Evolutionary conservation across 352 stramenopile species (phyloP), one percentile per base, ranked within the genome.

Genomic region (Globisporangium ultimum): DNA sequence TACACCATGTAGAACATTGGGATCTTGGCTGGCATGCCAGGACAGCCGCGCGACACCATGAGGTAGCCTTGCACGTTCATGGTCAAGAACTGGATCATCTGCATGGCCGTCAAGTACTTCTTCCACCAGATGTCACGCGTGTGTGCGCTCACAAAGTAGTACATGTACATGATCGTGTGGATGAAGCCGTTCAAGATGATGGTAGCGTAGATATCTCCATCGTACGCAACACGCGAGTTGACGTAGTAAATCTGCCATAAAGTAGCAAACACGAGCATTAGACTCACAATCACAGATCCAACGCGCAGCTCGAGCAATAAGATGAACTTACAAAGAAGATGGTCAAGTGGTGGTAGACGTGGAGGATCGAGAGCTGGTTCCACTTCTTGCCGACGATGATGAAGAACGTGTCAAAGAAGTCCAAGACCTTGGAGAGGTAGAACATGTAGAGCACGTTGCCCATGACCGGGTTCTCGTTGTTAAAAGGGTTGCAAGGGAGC

Each of bases 91-190:
- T 98, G 96, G 49, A 97, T 84, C 71, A 99, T 71, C 76, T 99
- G 97, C 71, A 98, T 88, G 24, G 86, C 77, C 48, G 97, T 99
- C 22, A 99, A 75, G 74, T 92, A 97, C 50, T 94, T 97, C 69
- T 98, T 98, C 96, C 96, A 99, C 95, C 95, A 98, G 72, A 99
- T 98, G 60, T 97, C 86, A 63, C 95, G 96, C 51, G 95, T 98
- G 78, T 98, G 93, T 61, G 97, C 95, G 74, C 89, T 97, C 42
- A 98, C 95, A 63, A 98, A 98, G 89, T 99, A 99, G 77, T 99
- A 99, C 42, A 93, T 98, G 87, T 99, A 99, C 96, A 99, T 99
- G 66, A 99, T 95, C 22, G 93, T 98, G 79, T 99, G 97, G 67
- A 99, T 98, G 71, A 98, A 98, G 50, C 91, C 91, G 71, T 99